Evolutionary conservation across 2,329 filamentous ascomycete genomes (phyloP), one percentile per base, ranked within the genome.

Genomic region (Zopfia rhizophila): DNA sequence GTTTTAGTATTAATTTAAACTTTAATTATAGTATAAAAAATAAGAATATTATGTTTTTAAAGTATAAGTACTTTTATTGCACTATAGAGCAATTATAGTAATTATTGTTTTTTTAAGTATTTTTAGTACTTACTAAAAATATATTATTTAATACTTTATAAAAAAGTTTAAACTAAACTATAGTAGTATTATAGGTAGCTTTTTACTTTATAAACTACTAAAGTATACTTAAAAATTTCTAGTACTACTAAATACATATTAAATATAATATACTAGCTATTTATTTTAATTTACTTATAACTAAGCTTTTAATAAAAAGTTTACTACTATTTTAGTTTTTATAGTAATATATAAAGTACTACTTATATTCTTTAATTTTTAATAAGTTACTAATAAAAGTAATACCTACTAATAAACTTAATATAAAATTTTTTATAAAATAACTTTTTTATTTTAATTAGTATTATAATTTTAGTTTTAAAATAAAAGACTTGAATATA

Each of bases 291-390:
- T 35, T 83, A 0, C 51, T 86, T 2, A 78, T 72, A 0, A 82
- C 78, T 0, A 69, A 78, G 17, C 63, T 87, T 0, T 68, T 84
- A 0, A 73, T 85, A 0, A 72, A 84, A 44, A 81, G 82, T 0
- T 29, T 66, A 1, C 81, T 79, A 0, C 53, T 84, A 0, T 60
- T 72, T 3, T 72, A 76, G 2, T 68, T 85, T 0, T 82, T 82
- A 0, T 3, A 8, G 0, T 48, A 73, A 0, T 85, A 81, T 36
- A 68, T 76, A 23, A 6, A 11, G 0, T 69, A 81, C 38, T 6
- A 54, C 0, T 64, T 63, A 0, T 85, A 80, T 50, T 8, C 10
- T 0, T 53, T 57, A 0, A 56, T 85, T 0, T 83, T 85, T 58
- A 74, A 40, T 0, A 41, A 56, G 3, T 60, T 64, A 0, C 35